These are phyloP conservation scores for Groenewaldozyma sp. DNA, from an alignment of 1,139 yeast genomes.

Conservation along the genomic window DNA sequence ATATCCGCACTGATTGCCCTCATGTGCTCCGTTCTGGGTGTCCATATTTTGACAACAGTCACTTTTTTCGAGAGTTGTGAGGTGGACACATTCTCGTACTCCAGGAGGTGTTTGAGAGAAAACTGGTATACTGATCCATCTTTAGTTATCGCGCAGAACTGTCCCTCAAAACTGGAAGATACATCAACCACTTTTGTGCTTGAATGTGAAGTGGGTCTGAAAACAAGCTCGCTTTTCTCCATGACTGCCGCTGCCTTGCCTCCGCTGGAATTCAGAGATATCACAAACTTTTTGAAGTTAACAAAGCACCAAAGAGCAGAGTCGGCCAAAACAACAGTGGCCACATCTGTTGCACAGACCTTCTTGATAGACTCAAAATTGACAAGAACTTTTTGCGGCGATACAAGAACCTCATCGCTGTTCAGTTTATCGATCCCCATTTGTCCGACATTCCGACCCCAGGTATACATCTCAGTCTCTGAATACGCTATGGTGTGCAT, in stretches of 20 bases:
- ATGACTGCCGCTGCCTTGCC: neutral
- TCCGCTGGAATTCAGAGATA: neutral
- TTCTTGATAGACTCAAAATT: slow-evolving; percentile 44
- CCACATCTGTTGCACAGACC: slow-evolving; percentile 59
- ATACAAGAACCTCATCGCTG: slow-evolving; percentile 14
- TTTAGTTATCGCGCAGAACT: slow-evolving; percentile 24
- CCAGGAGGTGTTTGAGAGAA: slow-evolving; percentile 12
- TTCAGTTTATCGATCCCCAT: slow-evolving; percentile 41
- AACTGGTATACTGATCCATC: slow-evolving; percentile 28
- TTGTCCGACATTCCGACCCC: slow-evolving; percentile 88
- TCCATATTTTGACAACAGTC: slow-evolving; percentile 26
- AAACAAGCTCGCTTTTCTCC: neutral
- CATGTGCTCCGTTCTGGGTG: slow-evolving; percentile 23
- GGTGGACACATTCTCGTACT: slow-evolving; percentile 5
- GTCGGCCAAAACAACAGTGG: slow-evolving; percentile 58
- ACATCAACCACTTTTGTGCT: slow-evolving; percentile 16
- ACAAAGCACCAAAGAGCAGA: slow-evolving; percentile 57
- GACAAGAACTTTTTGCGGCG: slow-evolving; percentile 36
- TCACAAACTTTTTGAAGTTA: slow-evolving; percentile 47
- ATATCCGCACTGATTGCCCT: slow-evolving; percentile 52
- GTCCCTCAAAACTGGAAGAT: slow-evolving; percentile 18
- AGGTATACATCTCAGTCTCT: slow-evolving; percentile 43
- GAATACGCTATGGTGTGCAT: slow-evolving; percentile 63
- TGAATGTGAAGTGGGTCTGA: slow-evolving; percentile 9
- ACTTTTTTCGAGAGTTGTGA: slow-evolving; percentile 13